Evolutionary conservation across 164 flowering plant genomes (phyloP), one percentile per base, ranked within the genome.

Genomic region (Dillenia turbinata): DNA sequence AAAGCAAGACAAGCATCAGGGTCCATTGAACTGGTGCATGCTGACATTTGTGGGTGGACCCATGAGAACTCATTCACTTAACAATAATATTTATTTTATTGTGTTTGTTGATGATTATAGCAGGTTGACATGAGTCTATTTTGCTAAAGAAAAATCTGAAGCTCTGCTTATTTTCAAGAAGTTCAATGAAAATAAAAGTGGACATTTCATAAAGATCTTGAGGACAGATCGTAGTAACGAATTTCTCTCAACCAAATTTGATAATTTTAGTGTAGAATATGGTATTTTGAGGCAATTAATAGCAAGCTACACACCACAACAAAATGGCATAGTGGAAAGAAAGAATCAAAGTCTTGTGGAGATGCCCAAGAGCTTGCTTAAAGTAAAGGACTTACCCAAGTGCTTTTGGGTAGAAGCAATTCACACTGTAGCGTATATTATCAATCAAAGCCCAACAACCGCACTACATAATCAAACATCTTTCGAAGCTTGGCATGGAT

Each of bases 361-460:
- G 43, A 52, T 62, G 65, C 57, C 48, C 8, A 12, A 56, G 24
- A 62, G 56, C 48, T 50, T 62, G 65, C 47, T 62, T 22, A 40
- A 43, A 19, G 24, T 13, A 13, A 52, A 44, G 11, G 33, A 0
- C 40, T 33, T 33, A 5, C 6, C 40, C 40, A 33, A 33, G 7
- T 33, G 40, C 5, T 33, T 33, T 33, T 33, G 40, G 40, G 7
- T 6, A 33, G 40, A 33, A 33, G 40, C 40, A 33, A 33, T 33
- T 33, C 40, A 33, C 40, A 33, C 40, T 0, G 40, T 6, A 33
- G 40, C 7, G 7, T 33, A 33, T 33, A 33, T 33, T 33, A 6
- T 33, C 40, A 33, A 33, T 33, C 7, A 0, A 33, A 33, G 40
- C 40, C 40, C 7, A 33, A 33, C 40, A 33, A 33, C 40, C 6